Conservation (phyloP, 108 stramenopile species). For the Nitzschia putrida region DNA sequence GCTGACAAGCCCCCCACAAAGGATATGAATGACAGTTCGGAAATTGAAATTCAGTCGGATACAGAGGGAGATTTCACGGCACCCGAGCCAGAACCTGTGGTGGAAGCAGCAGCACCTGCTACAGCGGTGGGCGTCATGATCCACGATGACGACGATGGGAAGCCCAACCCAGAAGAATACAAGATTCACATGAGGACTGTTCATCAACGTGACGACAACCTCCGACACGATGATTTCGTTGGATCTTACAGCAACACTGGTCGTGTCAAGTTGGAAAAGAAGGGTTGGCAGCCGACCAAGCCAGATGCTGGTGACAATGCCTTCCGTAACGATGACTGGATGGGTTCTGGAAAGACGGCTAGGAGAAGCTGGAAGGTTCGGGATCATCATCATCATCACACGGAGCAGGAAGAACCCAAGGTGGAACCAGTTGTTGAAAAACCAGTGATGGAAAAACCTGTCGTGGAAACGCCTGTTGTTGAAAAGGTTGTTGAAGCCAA, state of each 20-base stretch:
- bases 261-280: conserved; percentile 3
- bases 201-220: not conserved
- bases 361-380: conserved; percentile 4
- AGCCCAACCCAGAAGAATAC: conserved; percentile 13
- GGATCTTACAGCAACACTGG: conserved; percentile 10
- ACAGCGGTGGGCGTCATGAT: not conserved
- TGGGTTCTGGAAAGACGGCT: conserved; percentile 17
- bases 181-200: conserved; percentile 8
- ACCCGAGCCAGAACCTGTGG: too few relatives aligned
- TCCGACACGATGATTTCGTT: conserved; percentile 6
- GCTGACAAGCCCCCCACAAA: not conserved
- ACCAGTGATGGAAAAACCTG: too few relatives aligned
- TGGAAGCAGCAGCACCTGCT: not conserved
- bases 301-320: conserved; percentile 10
- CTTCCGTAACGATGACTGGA: conserved; percentile 15
- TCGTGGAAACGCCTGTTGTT: too few relatives aligned
- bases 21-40: too few relatives aligned
- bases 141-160: not conserved
- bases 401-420: too few relatives aligned
- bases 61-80: too few relatives aligned
- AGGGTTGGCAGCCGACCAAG: not conserved
- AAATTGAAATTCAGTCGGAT: too few relatives aligned
- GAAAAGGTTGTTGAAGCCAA: too few relatives aligned
- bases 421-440: too few relatives aligned
- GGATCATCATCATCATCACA: too few relatives aligned